Base-by-base conservation (phyloP, 1,139 yeast species). In the Suhomyces choctaworum region DNA sequence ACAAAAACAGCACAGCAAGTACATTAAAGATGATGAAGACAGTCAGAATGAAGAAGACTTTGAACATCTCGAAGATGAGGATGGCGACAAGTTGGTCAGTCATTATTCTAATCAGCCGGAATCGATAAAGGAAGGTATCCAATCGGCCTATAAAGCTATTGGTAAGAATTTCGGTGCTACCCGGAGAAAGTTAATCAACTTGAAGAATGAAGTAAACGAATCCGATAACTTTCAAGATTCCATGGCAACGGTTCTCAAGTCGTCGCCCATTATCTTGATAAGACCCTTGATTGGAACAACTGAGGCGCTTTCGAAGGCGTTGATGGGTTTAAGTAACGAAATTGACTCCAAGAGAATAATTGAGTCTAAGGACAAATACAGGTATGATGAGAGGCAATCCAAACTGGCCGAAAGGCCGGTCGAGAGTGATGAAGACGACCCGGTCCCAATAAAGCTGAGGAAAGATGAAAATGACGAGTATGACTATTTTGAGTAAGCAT, bases 201-300 rank as follows among this genome's bases (percentile, higher is more conserved):
- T 92, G 10, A 75, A 80, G 16, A 64, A 73, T 6, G 83, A 81
- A 28, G 73, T 84, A 9, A 71, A 77, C 23, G 80, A 75, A 8
- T 73, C 79, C 27, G 83, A 78, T 1, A 78, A 76, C 37, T 76
- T 87, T 2, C 83, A 77, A 42, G 84, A 79, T 5, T 86, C 89
- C 1, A 73, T 84, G 2, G 64, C 67, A 15, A 79, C 86, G 0
- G 69, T 88, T n/a, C 80, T 85, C 19, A 77, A 76, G 46, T 87
- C 84, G 1, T 79, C 95, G 1, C 97, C 97, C 0, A 76, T 87
- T 15, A 81, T 89, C 7, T 60, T 90, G 12, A 73, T 90, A 2
- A 62, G 97, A 31, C 97, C 97, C 2, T 73, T 88, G 51, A 89
- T 90, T 46, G 97, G 97, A 2, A 89, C 96, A 0, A 86, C 97